These are phyloP conservation scores for Oropetium thomaeum DNA, from an alignment of 176 grass and related monocot species.

Conservation along the genomic window DNA sequence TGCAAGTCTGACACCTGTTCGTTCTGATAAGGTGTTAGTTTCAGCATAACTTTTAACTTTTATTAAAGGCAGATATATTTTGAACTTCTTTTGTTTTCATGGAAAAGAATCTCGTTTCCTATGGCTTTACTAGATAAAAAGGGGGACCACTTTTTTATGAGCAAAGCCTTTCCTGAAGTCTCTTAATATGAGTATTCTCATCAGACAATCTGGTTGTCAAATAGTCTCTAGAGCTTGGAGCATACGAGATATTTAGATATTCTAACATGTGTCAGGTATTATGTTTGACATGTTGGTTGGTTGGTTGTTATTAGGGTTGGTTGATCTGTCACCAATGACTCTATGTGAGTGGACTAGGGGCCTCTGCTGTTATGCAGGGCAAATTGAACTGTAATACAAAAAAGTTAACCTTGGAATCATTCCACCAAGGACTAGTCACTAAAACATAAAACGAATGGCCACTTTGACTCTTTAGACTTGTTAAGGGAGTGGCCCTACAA, in stretches of 20 bases:
- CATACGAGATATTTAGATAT: not conserved
- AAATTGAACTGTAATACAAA: conserved; percentile 18
- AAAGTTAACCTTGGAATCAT: too few species aligned
- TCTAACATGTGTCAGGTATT: not conserved
- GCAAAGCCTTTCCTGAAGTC: conserved; percentile 12
- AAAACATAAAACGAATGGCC: too few species aligned
- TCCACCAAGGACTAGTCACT: too few species aligned
- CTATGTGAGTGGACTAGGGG: not conserved
- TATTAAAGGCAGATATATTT: conserved; percentile 20
- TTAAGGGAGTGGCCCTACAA: conserved; percentile 33
- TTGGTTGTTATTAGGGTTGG: conserved; percentile 6
- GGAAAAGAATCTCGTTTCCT: conserved; percentile 31
- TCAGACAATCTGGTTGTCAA: not conserved
- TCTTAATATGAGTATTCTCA: conserved; percentile 3
- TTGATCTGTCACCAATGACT: too few species aligned
- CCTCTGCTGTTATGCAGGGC: not conserved
- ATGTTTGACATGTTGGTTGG: conserved; percentile 10
- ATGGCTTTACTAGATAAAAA: conserved; percentile 22
- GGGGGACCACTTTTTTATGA: conserved; percentile 9
- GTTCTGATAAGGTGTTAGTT: conserved; percentile 18
- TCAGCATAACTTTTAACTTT: conserved; percentile 33
- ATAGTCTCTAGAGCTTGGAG: not conserved
- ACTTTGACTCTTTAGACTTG: not conserved
- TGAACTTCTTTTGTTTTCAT: conserved; percentile 29
- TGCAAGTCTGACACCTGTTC: conserved; percentile 33